Conservation (phyloP, 441 rosid species). For the Iberis amara region DNA sequence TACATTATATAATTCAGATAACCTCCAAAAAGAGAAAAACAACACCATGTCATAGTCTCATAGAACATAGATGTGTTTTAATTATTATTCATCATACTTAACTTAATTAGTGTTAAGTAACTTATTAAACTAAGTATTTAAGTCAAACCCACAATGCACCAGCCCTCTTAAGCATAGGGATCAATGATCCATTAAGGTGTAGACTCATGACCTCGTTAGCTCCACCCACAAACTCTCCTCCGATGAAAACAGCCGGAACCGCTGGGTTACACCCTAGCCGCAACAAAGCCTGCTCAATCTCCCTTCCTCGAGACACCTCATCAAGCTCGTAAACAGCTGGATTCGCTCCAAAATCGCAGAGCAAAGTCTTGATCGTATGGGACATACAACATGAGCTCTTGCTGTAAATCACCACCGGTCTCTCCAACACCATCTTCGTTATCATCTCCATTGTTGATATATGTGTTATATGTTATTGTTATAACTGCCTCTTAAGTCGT, state of each 20-base stretch:
- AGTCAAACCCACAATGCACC: conserved; percentile 62
- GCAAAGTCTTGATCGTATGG: conserved; percentile 54
- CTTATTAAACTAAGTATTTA: background rate
- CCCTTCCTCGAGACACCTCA: conserved; percentile 50
- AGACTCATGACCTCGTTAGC: conserved; percentile 64
- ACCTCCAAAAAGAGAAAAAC: background rate
- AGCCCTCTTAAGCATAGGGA: conserved; percentile 59
- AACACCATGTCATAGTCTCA: conserved; percentile 26
- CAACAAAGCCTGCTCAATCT: conserved; percentile 57
- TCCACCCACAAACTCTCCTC: conserved; percentile 69
- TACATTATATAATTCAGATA: background rate
- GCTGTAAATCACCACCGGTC: conserved; percentile 76
- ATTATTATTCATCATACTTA: conserved; percentile 25
- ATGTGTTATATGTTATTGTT: too few relatives aligned
- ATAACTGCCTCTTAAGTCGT: too few relatives aligned
- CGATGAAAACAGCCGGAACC: conserved; percentile 61
- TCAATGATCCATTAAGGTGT: conserved; percentile 58
- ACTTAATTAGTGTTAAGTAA: conserved; percentile 25
- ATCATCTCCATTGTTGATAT: conserved; percentile 61
- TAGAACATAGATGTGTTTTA: conserved; percentile 18
- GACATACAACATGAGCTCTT: conserved; percentile 60
- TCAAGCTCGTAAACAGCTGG: conserved; percentile 62
- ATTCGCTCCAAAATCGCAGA: conserved; percentile 63
- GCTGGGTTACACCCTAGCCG: conserved; percentile 52
- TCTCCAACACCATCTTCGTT: conserved; percentile 47